Evolutionary conservation across 2,329 filamentous ascomycete genomes (phyloP), one percentile per base, ranked within the genome.

Genomic region (Colletotrichum lentis): DNA sequence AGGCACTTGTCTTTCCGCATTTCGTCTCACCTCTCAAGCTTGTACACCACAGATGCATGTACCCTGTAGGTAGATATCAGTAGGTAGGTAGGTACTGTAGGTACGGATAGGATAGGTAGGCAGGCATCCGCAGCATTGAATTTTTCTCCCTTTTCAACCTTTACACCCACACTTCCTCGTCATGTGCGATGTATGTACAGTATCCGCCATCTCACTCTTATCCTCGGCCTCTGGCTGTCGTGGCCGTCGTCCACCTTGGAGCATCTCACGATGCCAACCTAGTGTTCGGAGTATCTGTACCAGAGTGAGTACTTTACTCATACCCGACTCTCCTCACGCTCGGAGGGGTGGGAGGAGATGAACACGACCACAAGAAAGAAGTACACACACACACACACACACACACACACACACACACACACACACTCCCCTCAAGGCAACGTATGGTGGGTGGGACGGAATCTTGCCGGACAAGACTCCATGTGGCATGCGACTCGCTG

Each of bases 381-480:
- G 8, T 1, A 27, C 5, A 27, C 14, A 22, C 59, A 27, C 49
- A 35, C 49, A 27, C 46, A 27, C 46, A 18, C 22, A 12, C 22
- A 27, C 64, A 31, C 49, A 11, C 53, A 58, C 35, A 4, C 24
- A 27, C 14, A 31, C 59, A 37, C 49, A 35, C 49, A 27, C 46
- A 27, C 46, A 18, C 46, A 12, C 22, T 20, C 64, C 22, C 50
- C 2, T 24, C 11, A 50, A 50, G 12, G 22, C 53, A 49, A 59
- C 20, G 27, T 7, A 31, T 31, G 10, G 60, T 31, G 16, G 39
- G 60, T 53, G 60, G 56, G 37, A 37, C 64, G 58, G 58, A 67
- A n/a, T 46, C 22, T 67, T 58, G 47, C 64, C 61, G 64, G 64
- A 59, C 27, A 24, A 57, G 18, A 16, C 59, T 49, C 44, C 57